Percentiles rank a stretch among this genome's conserved stretches.
Evolutionary conservation across 495 filamentous ascomycete genomes (phyloP).

Genomic region (Aspergillus sclerotiicarbonarius): DNA sequence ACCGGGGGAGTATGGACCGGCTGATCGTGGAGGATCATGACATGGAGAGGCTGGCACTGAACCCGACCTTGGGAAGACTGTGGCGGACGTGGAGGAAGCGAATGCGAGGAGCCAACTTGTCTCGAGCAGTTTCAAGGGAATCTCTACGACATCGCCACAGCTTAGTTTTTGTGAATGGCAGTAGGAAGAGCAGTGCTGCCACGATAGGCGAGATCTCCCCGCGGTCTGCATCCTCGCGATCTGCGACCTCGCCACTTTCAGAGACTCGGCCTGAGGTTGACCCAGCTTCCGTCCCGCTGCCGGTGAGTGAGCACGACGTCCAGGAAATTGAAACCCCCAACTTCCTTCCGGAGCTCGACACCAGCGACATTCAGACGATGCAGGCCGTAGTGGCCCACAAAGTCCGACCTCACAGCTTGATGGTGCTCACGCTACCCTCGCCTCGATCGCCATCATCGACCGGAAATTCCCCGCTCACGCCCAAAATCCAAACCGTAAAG

Average conservation of each 20-base stretch:
- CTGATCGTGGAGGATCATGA: constrained; percentile 86
- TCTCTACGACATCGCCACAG: constrained; percentile 41
- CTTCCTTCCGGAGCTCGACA: constrained; percentile 56
- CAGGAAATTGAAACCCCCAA: constrained; percentile 73
- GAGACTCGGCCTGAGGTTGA: constrained; percentile 34
- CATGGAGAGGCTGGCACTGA: constrained; percentile 88
- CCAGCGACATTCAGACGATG: constrained; percentile 51
- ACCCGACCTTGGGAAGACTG: constrained; percentile 78
- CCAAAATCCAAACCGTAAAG: constrained; percentile 16
- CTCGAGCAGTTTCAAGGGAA: constrained; percentile 42
- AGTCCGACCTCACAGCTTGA: constrained; percentile 63
- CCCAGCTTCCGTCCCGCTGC: constrained; percentile 59
- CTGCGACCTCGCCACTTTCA: background rate
- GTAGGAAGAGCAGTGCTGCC: constrained; percentile 41
- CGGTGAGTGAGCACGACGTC: constrained; percentile 65
- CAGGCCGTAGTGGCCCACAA: constrained; percentile 46
- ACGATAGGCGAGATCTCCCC: constrained; percentile 34
- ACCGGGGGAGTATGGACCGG: constrained; percentile 49
- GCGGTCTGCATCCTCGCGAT: background rate
- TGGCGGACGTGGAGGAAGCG: constrained; percentile 97
- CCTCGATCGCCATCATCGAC: constrained; percentile 36
- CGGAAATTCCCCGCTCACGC: constrained; percentile 30
- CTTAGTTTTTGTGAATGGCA: constrained; percentile 14
- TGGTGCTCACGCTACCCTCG: constrained; percentile 46
- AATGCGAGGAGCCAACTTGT: constrained; percentile 45